Evolutionary conservation across 169 alveolate genomes (phyloP), one percentile per base, ranked within the genome.

Genomic region (Cryptosporidium canis): DNA sequence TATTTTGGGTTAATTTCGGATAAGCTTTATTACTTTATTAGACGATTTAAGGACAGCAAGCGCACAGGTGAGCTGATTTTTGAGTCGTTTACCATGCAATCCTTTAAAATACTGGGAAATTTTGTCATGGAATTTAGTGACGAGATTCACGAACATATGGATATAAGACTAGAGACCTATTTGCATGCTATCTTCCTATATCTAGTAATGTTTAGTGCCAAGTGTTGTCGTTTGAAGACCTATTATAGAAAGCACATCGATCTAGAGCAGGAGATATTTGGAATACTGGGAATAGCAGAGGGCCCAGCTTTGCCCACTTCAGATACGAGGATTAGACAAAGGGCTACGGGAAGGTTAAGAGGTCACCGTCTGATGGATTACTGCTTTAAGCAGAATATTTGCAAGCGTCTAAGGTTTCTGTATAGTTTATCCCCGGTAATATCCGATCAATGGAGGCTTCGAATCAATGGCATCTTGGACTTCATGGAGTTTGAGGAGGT

Each of bases 1-100:
- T 61, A 24, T 7, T 61, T 61, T 27, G 48, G 68, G 12, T 61
- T 61, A 27, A 61, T 61, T 12, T 61, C 68, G n/a, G 47, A 61
- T n/a, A 61, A 35, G 31, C 33, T 45, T 6, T 68, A 24, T 21
- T 11, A 43, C 47, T 68, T 21, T 16, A 47, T 9, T 12, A 43
- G 4, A 29, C 4, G 47, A 18, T 31, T 21, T 68, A 68, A 44
- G n/a, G 66, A 24, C 14, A 14, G 7, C 11, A 47, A 68, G 11
- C 16, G 9, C 11, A 27, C 16, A 5, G 29, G 31, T 12, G 27
- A 45, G 5, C 45, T 6, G 5, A 68, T 68, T 68, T 68, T 41
- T 61, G 45, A 51, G 24, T 51, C 33, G 27, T 61, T 61, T 33
- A 61, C 33, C 6, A 29, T 33, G 14, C 21, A 61, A 18, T 6